Base-by-base conservation (phyloP, 306 rosid species). In the Vicia sativa region DNA sequence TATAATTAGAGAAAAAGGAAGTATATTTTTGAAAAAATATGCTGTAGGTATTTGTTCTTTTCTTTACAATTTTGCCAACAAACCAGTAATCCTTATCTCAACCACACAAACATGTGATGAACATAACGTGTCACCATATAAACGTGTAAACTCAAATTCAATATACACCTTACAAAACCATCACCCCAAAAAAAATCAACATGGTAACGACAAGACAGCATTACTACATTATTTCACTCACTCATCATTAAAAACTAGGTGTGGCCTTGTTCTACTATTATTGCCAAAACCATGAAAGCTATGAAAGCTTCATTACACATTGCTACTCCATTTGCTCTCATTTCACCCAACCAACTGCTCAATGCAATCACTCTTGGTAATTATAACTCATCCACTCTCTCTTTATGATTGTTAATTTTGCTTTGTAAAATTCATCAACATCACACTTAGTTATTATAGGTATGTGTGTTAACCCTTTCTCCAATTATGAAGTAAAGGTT, bases 231-330 rank as follows among this genome's bases (percentile, higher is more conserved):
- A 29, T 38, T 58, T 71, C 58, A 56, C 64, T 35, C 56, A 18
- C 55, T 12, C 67, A 41, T 25, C 38, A 34, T 34, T 6, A 34
- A 42, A 5, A 45, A 56, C 59, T 29, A 60, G 35, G 61, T 23
- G 69, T 38, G 21, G 11, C 14, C 28, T 11, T 3, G 7, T 59
- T 13, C 19, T 18, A 31, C 29, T 46, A 37, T 60, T 61, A 46
- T 48, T 61, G 50, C 34, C 16, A 38, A 76, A 70, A 65, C 87
- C 71, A 86, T 86, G 91, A 89, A 80, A 72, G 77, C 82, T 84
- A 86, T 86, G 91, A 89, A 80, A 72, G 77, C 82, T 84, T 91
- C 93, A 63, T 58, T 88, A 23, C 72, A 84, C 74, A 81, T 81
- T 2, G 9, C 14, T 75, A 59, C 14, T 75, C 83, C 88, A 73